Conservation (phyloP, 768 basidiomycete genomes). For the Tylopilus subfusipes region DNA sequence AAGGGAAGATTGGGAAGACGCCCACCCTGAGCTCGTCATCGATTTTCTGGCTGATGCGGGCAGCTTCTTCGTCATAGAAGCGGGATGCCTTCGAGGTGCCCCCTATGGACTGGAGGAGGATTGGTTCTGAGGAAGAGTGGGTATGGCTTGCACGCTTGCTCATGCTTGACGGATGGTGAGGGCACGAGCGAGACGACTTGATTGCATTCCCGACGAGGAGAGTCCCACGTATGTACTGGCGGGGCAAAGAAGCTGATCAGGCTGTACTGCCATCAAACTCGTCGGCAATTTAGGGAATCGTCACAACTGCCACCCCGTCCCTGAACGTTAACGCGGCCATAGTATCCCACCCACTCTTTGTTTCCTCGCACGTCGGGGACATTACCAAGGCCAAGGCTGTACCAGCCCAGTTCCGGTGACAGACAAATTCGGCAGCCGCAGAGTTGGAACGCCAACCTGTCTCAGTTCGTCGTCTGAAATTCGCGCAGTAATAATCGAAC, state of each 20-base stretch:
- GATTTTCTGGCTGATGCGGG: constrained; percentile 47
- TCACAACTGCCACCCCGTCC: constrained; percentile 11
- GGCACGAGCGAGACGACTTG: constrained; percentile 22
- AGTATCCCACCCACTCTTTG: no score
- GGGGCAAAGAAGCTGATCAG: constrained; percentile 35
- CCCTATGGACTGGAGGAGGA: constrained; percentile 31
- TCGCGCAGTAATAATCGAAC: no score
- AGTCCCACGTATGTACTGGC: constrained; percentile 38
- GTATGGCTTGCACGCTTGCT: constrained; percentile 27
- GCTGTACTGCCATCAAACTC: constrained; percentile 29
- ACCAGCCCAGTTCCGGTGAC: no score
- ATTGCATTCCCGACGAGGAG: constrained; percentile 29
- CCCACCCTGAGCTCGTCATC: constrained; percentile 55
- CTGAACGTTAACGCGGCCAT: no score
- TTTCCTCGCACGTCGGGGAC: no score
- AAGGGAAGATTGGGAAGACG: background rate
- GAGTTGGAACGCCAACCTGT: no score
- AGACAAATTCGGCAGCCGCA: no score
- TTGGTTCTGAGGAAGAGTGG: constrained; percentile 31
- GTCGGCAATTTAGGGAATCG: constrained; percentile 21
- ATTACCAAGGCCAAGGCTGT: no score
- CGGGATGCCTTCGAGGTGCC: constrained; percentile 30
- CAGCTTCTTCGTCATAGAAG: constrained; percentile 43
- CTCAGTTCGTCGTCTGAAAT: no score
- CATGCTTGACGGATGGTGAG: constrained; percentile 24